A percentile compares a stretch with the other conserved stretches of the same genome.
phyloP scores from a whole-genome alignment of 1,284 basidiomycete species.

The Ceratobasidium sp. region DNA sequence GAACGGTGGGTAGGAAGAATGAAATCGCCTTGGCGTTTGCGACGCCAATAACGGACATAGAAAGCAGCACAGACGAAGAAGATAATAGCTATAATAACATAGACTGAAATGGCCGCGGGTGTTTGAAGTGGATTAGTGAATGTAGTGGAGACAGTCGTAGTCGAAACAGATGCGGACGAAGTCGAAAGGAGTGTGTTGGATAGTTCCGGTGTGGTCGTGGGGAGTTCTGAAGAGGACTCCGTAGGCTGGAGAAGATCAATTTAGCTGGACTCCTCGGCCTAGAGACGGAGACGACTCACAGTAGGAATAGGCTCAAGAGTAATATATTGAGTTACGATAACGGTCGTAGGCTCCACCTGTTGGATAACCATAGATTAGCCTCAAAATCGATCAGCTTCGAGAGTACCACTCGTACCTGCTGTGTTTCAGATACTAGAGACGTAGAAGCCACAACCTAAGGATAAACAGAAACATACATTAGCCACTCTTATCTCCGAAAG shows the following conservation, averaged over 20 bases:
- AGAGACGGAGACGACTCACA: neutral
- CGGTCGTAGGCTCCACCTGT: neutral
- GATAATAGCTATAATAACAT: slow-evolving; percentile 4
- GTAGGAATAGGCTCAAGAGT: neutral
- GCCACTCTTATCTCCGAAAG: neutral
- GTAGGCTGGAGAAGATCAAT: neutral
- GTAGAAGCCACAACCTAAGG: slow-evolving; percentile 2
- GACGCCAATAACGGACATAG: slow-evolving; percentile 23
- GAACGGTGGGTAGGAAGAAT: slow-evolving; percentile 14
- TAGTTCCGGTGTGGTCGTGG: neutral
- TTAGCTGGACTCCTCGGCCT: neutral
- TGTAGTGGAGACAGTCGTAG: neutral
- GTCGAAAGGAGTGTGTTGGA: slow-evolving; percentile 18
- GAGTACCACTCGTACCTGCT: neutral
- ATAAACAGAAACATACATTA: neutral
- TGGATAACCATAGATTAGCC: neutral
- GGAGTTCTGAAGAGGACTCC: neutral
- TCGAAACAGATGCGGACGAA: neutral
- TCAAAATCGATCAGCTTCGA: neutral
- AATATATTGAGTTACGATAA: slow-evolving; percentile 23
- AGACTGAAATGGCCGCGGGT: slow-evolving; percentile 27
- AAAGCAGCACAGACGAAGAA: neutral
- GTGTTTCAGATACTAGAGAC: neutral
- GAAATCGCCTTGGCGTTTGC: slow-evolving; percentile 23
- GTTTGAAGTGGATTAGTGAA: slow-evolving; percentile 9